Conservation (phyloP, 192 early-diverging fungal species). For the Dissophora ornata region DNA sequence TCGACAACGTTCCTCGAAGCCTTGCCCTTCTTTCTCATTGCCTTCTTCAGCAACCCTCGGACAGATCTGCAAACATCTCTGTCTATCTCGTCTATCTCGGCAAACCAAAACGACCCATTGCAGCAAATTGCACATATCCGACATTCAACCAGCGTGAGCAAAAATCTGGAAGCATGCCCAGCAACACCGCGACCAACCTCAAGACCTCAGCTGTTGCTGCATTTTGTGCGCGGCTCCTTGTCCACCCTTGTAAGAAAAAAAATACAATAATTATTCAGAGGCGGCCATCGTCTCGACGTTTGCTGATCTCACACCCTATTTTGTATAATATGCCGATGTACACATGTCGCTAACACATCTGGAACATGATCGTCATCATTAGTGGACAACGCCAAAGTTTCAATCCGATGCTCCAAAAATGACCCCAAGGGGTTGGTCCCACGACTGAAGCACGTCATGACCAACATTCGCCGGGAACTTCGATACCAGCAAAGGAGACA, state of each 20-base stretch:
- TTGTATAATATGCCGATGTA: not conserved
- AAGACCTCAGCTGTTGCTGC: slow-evolving; percentile 40
- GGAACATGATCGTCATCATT: not conserved
- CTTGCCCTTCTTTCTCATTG: no score
- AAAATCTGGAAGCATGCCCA: slow-evolving; percentile 36
- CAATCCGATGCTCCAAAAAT: slow-evolving; percentile 15
- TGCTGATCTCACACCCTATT: not conserved
- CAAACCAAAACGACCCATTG: no score
- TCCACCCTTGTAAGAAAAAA: slow-evolving; percentile 45
- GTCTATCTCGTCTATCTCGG: no score
- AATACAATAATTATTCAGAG: not conserved
- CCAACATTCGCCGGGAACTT: slow-evolving; percentile 3
- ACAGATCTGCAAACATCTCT: not conserved
- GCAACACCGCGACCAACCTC: slow-evolving; percentile 33
- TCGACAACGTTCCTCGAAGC: no score
- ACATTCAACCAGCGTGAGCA: not conserved
- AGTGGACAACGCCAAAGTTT: slow-evolving; percentile 36
- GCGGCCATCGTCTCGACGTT: not conserved
- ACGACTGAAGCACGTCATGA: slow-evolving; percentile 18
- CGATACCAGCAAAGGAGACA: slow-evolving; percentile 6
- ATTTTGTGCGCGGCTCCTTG: slow-evolving; percentile 43
- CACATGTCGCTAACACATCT: not conserved
- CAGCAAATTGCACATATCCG: no score
- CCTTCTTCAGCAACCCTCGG: no score
- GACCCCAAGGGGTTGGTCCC: slow-evolving; percentile 20